Base-by-base conservation (phyloP, 1,284 basidiomycete genomes). In the Tylopilus sp. region DNA sequence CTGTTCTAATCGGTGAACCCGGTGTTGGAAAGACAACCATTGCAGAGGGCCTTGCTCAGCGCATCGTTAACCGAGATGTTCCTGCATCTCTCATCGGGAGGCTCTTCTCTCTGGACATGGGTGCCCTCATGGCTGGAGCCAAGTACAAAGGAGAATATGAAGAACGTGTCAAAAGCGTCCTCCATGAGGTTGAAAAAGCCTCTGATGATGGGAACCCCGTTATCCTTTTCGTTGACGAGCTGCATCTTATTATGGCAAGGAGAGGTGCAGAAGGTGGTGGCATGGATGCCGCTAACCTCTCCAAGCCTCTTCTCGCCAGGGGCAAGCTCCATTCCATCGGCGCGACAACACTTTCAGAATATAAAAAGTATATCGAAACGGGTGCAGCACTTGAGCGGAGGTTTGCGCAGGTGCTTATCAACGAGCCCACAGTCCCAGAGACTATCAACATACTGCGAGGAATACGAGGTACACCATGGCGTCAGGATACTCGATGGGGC, bases 81-180 rank as follows among this genome's bases (percentile, higher is more conserved):
- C 94, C 94, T 24, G 91, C 91, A n/a, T 78, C 76, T 52, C 78
- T 96, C 26, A 77, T 96, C 48, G 83, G 84, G 33, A 81, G 90
- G 29, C 77, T 97, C n/a, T 91, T 83, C 62, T 89, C 85, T 46
- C 77, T 94, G 21, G 94, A 97, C 67, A 89, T 97, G 84, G 95
- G 93, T 57, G 90, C 94, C 0, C 79, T 97, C 53, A 95, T 94
- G 88, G 92, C 94, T 7, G 93, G 95, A 47, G 94, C 93, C 31
- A 94, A 92, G 69, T 95, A 91, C 75, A 93, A 92, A 69, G 94
- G 94, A 53, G 93, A 98, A 72, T 99, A 94, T 71, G 95, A 99
- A 71, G 95, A 99, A 68, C 88, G 95, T 43, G 84, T 98, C 71
- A 98, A 97, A 72, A 76, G 87, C 12, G 92, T 98, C 52, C 74